Percentiles rank a stretch among this genome's conserved stretches.
Evolutionary conservation across 306 rosid genomes (phyloP).

Genomic region (Canavalia gladiata): DNA sequence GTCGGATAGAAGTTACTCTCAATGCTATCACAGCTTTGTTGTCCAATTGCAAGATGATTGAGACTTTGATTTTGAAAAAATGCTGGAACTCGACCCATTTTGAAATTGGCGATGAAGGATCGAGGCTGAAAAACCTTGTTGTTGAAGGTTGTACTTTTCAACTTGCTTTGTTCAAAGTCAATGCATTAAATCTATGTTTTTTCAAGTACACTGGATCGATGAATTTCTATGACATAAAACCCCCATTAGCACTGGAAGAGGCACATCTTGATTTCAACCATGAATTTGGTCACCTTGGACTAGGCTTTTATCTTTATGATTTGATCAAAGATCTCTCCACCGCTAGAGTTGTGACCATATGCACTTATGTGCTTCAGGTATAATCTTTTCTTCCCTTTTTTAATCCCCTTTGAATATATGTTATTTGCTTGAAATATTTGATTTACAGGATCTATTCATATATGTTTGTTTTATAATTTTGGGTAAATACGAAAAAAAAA

Average conservation of each 20-base stretch:
- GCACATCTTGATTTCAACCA: constrained; percentile 20
- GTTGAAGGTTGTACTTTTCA: constrained; percentile 15
- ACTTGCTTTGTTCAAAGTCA: neutral
- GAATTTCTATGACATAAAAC: neutral
- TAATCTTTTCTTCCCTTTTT: neutral
- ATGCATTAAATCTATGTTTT: constrained; percentile 14
- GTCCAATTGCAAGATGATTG: neutral
- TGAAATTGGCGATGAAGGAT: neutral
- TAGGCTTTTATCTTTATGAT: neutral
- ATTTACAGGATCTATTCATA: neutral
- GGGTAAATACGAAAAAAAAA: neutral
- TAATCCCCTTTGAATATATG: no score
- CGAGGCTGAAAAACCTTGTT: constrained; percentile 12
- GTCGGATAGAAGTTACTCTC: neutral
- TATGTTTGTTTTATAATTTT: neutral
- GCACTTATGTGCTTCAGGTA: constrained; percentile 17
- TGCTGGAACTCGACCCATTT: constrained; percentile 16
- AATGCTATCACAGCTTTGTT: neutral
- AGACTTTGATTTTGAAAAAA: constrained; percentile 7
- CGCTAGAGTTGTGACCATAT: constrained; percentile 20
- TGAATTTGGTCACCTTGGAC: neutral
- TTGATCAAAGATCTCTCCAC: neutral
- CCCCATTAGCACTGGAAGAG: neutral
- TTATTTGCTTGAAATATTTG: neutral
- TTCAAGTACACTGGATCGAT: constrained; percentile 21